Percentiles rank a stretch among this genome's conserved stretches.
phyloP scores from a whole-genome alignment of 805 yeast species.

The Cyberlindnera veronae region DNA sequence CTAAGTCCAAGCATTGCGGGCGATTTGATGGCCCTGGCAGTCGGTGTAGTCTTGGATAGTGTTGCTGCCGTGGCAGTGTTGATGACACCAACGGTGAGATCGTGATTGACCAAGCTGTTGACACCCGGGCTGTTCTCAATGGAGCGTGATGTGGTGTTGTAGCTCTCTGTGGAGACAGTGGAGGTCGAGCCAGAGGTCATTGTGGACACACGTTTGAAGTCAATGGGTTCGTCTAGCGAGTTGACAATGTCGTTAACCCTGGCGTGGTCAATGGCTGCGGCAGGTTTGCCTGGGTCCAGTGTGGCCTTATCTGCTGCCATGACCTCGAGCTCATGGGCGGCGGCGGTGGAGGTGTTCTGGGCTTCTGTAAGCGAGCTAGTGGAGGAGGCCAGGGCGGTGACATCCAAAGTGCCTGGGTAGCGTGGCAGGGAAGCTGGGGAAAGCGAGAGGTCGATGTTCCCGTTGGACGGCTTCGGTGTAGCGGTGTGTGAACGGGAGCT shows the following conservation, averaged over 20 bases:
- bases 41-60: conserved; percentile 19
- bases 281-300: conserved; percentile 45
- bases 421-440: conserved; percentile 37
- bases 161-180: conserved; percentile 14
- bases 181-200: conserved; percentile 28
- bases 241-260: conserved; percentile 23
- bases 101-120: conserved; percentile 1
- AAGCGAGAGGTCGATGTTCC: no score
- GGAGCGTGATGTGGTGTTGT: conserved; percentile 13
- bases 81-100: conserved; percentile 14
- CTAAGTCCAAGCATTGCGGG: conserved; percentile 1
- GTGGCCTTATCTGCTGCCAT: conserved; percentile 26
- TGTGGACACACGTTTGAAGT: conserved; percentile 39
- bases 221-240: conserved; percentile 38
- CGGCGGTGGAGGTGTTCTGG: conserved; percentile 10
- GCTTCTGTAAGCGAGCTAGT: conserved; percentile 7
- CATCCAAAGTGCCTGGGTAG: conserved; percentile 43
- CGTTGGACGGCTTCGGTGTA: no score
- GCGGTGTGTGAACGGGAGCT: not conserved
- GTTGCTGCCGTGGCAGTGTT: conserved; percentile 19
- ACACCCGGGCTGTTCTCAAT: conserved; percentile 3
- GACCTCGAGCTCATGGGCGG: conserved; percentile 1
- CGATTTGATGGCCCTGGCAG: conserved; percentile 14
- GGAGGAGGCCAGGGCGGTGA: conserved; percentile 39
- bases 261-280: conserved; percentile 8